Base-by-base conservation (phyloP, 1,284 basidiomycete species). In the Malassezia pachydermatis region DNA sequence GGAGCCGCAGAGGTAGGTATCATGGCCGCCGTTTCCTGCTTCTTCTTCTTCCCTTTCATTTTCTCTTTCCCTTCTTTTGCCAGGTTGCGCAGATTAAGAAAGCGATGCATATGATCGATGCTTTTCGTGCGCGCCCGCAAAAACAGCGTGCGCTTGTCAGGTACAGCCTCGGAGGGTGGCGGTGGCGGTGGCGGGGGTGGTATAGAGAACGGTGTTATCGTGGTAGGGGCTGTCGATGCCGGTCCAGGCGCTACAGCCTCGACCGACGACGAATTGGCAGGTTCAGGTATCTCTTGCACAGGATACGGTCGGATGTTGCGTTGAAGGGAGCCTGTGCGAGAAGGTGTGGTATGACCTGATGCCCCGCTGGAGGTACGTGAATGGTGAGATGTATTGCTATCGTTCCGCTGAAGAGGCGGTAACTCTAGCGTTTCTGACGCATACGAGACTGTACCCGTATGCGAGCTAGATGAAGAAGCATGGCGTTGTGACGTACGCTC, bases 81-180 rank as follows among this genome's bases (percentile, higher is more conserved):
- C 27, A 45, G 36, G n/a, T 51, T 45, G n/a, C 37, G 22, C 30
- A 42, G 11, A 17, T 47, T 19, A 4, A 52, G 32, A 5, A 52
- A 19, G 3, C 43, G 43, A 28, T 47, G 40, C 29, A 52, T 37
- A 9, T 52, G 50, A 27, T 52, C 50, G 22, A 52, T 45, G 37
- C 50, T 47, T 37, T 52, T 52, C 29, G 25, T 42, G n/a, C 50
- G 50, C 20, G 50, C 50, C 2, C 50, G 50, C n/a, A 42, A 14
- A 19, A 52, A 47, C 2, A 52, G n/a, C 5, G 44, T 29, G 19
- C 45, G 44, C 36, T 41, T 47, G 27, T 45, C 34, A 16, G 23
- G 22, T 29, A 29, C 19, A 8, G 29, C 33, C 25, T 20, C 20
- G 11, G 28, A 20, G 5, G 42, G 42, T 14, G 32, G 42, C 14